Conservation (phyloP, 2,329 filamentous ascomycete genomes). For the Cladophialophora chaetospira region DNA sequence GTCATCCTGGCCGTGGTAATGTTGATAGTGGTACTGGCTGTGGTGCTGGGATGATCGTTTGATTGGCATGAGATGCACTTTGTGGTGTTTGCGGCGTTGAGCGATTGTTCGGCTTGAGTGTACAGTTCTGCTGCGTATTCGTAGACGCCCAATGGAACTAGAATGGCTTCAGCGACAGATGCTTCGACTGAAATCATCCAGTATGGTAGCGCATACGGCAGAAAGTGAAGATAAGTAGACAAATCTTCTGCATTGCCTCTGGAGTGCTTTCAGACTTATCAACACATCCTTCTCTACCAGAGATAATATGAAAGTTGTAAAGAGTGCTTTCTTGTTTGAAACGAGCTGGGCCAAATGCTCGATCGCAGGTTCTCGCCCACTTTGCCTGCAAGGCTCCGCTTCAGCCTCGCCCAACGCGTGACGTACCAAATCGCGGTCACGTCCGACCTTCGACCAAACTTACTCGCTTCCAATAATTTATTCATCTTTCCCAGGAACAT, state of each 20-base stretch:
- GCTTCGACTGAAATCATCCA: background rate
- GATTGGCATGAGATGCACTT: background rate
- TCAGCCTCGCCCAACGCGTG: conserved; percentile 11
- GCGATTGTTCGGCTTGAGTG: conserved; percentile 1
- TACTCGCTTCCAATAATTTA: background rate
- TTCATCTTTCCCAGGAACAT: background rate
- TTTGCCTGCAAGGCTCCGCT: conserved; percentile 15
- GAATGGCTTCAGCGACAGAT: background rate
- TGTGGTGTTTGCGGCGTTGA: conserved; percentile 7
- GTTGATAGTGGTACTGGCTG: conserved; percentile 84
- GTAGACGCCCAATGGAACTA: background rate
- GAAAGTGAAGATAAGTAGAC: too few species aligned
- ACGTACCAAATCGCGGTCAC: background rate
- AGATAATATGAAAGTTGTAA: too few species aligned
- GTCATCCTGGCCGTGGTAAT: conserved; percentile 86
- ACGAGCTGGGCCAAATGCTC: too few species aligned
- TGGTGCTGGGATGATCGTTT: conserved; percentile 65
- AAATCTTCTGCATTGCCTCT: too few species aligned
- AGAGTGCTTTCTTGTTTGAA: too few species aligned
- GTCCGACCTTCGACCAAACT: background rate
- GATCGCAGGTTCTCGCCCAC: too few species aligned
- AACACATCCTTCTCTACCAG: too few species aligned
- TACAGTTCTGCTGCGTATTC: background rate
- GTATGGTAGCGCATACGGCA: too few species aligned
- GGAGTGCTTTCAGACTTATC: too few species aligned